Evolutionary conservation across 768 basidiomycete genomes (phyloP).

Genomic region (Cubamyces lactineus): DNA sequence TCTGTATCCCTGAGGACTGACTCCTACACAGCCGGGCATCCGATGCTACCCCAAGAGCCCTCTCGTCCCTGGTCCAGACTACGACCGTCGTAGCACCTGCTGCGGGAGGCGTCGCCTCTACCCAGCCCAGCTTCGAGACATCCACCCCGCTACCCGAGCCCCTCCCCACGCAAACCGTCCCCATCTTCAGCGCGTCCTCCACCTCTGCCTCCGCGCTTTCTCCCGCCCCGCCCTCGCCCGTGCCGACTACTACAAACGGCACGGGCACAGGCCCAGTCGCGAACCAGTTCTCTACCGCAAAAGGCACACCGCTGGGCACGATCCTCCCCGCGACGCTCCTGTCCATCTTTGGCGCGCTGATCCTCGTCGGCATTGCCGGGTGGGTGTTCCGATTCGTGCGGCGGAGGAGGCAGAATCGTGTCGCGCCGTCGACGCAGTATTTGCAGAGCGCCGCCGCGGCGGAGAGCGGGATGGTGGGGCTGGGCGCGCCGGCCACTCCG

Average conservation of each 20-base stretch:
- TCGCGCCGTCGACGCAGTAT: conserved; percentile 15
- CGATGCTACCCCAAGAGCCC: no score
- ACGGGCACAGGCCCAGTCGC: neutral
- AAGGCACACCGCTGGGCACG: neutral
- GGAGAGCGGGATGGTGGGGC: neutral
- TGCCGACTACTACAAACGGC: neutral
- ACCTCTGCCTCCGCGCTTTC: neutral
- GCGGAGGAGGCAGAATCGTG: conserved; percentile 1
- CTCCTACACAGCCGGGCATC: neutral
- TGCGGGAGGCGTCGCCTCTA: no score
- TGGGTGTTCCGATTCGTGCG: neutral
- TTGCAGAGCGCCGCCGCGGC: conserved; percentile 1
- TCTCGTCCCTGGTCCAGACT: no score
- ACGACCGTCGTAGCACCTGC: no score
- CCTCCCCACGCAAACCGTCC: no score
- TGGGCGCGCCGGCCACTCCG: neutral
- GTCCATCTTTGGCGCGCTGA: neutral
- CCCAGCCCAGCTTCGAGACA: no score
- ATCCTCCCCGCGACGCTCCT: neutral
- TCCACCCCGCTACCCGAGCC: no score
- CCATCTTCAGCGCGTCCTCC: no score
- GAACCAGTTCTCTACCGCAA: no score
- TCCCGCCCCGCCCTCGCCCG: neutral
- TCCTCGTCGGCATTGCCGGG: neutral
- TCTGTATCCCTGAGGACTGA: no score